Evolutionary conservation across 2,329 filamentous ascomycete genomes (phyloP).

Genomic region (Rhinocladiella mackenziei): DNA sequence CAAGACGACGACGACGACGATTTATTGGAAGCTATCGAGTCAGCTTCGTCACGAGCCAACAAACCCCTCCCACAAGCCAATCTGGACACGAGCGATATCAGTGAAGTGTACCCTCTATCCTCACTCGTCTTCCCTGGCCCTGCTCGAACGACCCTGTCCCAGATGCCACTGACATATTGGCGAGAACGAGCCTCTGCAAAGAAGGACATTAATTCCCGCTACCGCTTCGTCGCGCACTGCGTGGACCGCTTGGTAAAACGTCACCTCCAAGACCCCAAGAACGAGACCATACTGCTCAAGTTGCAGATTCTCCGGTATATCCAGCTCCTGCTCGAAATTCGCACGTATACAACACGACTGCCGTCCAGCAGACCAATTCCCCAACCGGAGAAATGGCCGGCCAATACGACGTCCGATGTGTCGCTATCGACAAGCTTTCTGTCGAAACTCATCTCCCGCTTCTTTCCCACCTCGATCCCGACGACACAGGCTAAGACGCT

Average conservation of each 20-base stretch:
- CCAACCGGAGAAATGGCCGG: constrained; percentile 25
- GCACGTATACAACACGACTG: constrained; percentile 38
- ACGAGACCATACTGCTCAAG: constrained; percentile 19
- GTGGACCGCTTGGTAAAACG: constrained; percentile 39
- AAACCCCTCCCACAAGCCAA: constrained; percentile 46
- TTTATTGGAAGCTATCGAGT: constrained; percentile 27
- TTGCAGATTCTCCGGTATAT: constrained; percentile 46
- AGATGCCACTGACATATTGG: constrained; percentile 45
- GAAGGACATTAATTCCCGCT: constrained; percentile 37
- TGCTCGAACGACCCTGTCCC: constrained; percentile 40
- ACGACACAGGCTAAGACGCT: constrained; percentile 41
- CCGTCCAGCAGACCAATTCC: constrained; percentile 34
- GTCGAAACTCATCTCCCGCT: constrained; percentile 40
- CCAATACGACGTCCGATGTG: constrained; percentile 18
- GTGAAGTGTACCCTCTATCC: constrained; percentile 45
- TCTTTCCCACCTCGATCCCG: constrained; percentile 39
- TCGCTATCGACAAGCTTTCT: constrained; percentile 33
- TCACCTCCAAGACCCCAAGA: constrained; percentile 35
- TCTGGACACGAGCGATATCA: constrained; percentile 41
- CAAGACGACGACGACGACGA: constrained; percentile 30
- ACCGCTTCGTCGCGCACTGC: constrained; percentile 44
- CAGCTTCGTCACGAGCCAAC: constrained; percentile 40
- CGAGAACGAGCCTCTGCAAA: constrained; percentile 37
- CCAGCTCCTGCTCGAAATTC: constrained; percentile 42
- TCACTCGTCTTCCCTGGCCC: constrained; percentile 40